Percentiles rank a stretch among this genome's conserved stretches.
Evolutionary conservation across 306 rosid species (phyloP).

Genomic region (Cicer chorassanicum): DNA sequence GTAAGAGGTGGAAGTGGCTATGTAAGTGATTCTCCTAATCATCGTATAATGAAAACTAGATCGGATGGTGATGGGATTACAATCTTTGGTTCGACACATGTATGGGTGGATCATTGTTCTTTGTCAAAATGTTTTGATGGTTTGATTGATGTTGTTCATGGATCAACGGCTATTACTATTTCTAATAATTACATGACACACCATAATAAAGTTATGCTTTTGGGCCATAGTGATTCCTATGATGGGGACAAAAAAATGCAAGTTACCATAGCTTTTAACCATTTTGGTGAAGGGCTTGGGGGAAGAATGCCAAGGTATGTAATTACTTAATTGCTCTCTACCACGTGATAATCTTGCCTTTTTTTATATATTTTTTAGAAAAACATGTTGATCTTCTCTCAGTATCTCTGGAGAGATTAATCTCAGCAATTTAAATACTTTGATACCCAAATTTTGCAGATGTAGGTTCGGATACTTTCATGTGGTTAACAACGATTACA

Average conservation of each 20-base stretch:
- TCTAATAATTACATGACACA: conserved; percentile 81
- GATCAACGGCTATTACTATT: conserved; percentile 63
- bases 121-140: conserved; percentile 75
- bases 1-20: conserved; percentile 66
- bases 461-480: conserved; percentile 87
- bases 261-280: conserved; percentile 78
- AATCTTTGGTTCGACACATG: conserved; percentile 61
- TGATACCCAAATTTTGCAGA: conserved; percentile 44
- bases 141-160: conserved; percentile 66
- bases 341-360: not conserved
- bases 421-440: not conserved
- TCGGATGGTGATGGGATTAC: conserved; percentile 85
- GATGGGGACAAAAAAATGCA: conserved; percentile 61
- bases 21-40: conserved; percentile 67
- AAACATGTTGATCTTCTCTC: not conserved
- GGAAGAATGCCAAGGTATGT: conserved; percentile 67
- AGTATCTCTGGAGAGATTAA: not conserved
- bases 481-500: conserved; percentile 89
- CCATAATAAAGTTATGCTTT: conserved; percentile 84
- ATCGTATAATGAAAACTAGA: conserved; percentile 58
- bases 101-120: conserved; percentile 84
- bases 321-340: not conserved
- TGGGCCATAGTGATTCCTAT: conserved; percentile 82
- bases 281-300: conserved; percentile 87
- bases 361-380: not conserved